A percentile compares a stretch with the other conserved stretches of the same genome.
phyloP scores from a whole-genome alignment of 768 basidiomycete genomes.

The Naganishia vishniacii region DNA sequence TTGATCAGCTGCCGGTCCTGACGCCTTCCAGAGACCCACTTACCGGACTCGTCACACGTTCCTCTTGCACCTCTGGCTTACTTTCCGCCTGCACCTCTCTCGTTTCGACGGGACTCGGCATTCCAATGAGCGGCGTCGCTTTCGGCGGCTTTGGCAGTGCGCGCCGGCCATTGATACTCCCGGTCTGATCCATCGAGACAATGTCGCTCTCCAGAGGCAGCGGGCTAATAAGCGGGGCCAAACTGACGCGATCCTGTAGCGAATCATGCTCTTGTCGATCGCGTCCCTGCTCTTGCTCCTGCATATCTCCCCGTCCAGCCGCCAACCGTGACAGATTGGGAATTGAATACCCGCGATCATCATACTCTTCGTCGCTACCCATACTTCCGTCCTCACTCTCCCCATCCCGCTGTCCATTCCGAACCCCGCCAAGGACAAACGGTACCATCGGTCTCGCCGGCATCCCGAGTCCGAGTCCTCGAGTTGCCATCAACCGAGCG shows the following conservation, averaged over 20 bases:
- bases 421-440: slow-evolving; percentile 23
- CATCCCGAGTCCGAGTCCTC: slow-evolving; percentile 45
- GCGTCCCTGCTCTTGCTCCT: background rate
- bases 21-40: slow-evolving; percentile 1
- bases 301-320: background rate
- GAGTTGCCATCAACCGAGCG: slow-evolving; percentile 44
- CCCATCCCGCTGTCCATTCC: background rate
- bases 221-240: slow-evolving; percentile 5
- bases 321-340: background rate
- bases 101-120: slow-evolving; percentile 40
- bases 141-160: slow-evolving; percentile 40
- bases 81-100: slow-evolving; percentile 3
- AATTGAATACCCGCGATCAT: slow-evolving; percentile 15
- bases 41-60: slow-evolving; percentile 17
- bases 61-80: slow-evolving; percentile 32
- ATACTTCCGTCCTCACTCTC: slow-evolving; percentile 28
- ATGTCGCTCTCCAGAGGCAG: background rate
- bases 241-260: background rate
- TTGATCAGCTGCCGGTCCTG: background rate
- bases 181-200: background rate
- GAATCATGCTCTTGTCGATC: background rate
- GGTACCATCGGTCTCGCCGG: slow-evolving; percentile 36
- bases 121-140: slow-evolving; percentile 32
- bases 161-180: slow-evolving; percentile 24
- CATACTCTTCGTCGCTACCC: slow-evolving; percentile 24